Percentiles rank a stretch among this genome's conserved stretches.
Evolutionary conservation across 768 basidiomycete species (phyloP).

Genomic region (Boletus tylopilopsis): DNA sequence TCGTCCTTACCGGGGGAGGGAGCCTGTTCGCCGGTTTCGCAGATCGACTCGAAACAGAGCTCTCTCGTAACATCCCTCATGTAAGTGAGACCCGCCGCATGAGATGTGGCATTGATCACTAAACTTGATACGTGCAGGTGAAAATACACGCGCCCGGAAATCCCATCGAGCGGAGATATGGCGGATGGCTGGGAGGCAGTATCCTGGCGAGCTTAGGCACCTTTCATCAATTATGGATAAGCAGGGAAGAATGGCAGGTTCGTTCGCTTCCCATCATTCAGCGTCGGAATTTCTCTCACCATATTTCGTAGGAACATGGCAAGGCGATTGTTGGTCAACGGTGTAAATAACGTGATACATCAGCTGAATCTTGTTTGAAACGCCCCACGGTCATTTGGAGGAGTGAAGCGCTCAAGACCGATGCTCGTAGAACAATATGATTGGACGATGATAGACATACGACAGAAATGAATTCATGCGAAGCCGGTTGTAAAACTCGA

Average conservation of each 20-base stretch:
- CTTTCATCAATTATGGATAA: conserved; percentile 97
- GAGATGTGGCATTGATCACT: conserved; percentile 1
- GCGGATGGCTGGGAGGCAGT: conserved; percentile 94
- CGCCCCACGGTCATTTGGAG: background rate
- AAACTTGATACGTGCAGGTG: conserved; percentile 46
- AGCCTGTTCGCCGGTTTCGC: conserved; percentile 81
- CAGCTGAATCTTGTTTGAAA: background rate
- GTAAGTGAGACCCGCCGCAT: conserved; percentile 42
- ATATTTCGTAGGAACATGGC: conserved; percentile 63
- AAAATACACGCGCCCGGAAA: conserved; percentile 94
- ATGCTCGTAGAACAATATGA: conserved; percentile 7
- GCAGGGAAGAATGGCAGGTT: conserved; percentile 90
- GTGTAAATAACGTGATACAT: conserved; percentile 56
- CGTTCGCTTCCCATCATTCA: conserved; percentile 20
- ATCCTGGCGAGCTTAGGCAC: conserved; percentile 94
- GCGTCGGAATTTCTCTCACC: conserved; percentile 2
- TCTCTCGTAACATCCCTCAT: conserved; percentile 71
- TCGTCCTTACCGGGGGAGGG: conserved; percentile 95
- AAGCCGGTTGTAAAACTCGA: conserved; percentile 17
- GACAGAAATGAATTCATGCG: conserved; percentile 9
- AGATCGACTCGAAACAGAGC: conserved; percentile 77
- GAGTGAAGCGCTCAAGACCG: background rate
- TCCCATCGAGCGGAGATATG: conserved; percentile 83
- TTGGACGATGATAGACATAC: conserved; percentile 12
- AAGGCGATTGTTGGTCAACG: conserved; percentile 78